phyloP scores from a whole-genome alignment of 148 eudicot genomes.

The Salicornia ramosissima region DNA sequence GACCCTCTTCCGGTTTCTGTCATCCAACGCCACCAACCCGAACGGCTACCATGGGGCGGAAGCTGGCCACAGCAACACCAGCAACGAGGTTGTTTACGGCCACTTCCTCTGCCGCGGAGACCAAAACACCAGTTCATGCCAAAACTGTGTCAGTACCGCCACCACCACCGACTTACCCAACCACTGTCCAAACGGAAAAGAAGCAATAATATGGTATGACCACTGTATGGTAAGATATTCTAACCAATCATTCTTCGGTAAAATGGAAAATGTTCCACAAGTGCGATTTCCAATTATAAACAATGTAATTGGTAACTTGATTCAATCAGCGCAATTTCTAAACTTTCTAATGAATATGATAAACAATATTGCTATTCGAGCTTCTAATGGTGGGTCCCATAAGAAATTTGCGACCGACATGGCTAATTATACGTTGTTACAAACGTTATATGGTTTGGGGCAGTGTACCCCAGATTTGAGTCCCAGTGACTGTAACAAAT shows the following conservation, averaged over 20 bases:
- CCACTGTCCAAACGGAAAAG: conserved; percentile 25
- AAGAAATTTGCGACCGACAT: conserved; percentile 2
- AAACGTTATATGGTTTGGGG: conserved; percentile 16
- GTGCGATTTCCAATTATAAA: background rate
- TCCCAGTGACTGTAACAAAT: conserved; percentile 2
- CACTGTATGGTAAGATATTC: conserved; percentile 41
- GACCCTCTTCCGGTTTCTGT: conserved; percentile 31
- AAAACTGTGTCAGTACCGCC: conserved; percentile 24
- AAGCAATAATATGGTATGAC: conserved; percentile 29
- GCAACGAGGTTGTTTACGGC: conserved; percentile 22
- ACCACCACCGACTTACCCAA: conserved; percentile 11
- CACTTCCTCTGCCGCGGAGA: conserved; percentile 42
- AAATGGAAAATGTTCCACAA: background rate
- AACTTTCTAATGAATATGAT: background rate
- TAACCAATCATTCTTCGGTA: conserved; percentile 9
- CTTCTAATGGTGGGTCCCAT: background rate
- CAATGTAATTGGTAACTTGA: conserved; percentile 4
- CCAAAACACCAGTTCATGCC: conserved; percentile 19
- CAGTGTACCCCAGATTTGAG: conserved; percentile 26
- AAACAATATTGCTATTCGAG: background rate
- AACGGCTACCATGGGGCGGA: conserved; percentile 37
- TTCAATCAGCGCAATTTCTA: background rate
- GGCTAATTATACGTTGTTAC: background rate
- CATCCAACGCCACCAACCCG: conserved; percentile 26
- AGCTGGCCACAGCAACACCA: background rate